Evolutionary conservation across 139 green algal species (phyloP), one percentile per base, ranked within the genome.

Genomic region (Helicosporidium sp.): DNA sequence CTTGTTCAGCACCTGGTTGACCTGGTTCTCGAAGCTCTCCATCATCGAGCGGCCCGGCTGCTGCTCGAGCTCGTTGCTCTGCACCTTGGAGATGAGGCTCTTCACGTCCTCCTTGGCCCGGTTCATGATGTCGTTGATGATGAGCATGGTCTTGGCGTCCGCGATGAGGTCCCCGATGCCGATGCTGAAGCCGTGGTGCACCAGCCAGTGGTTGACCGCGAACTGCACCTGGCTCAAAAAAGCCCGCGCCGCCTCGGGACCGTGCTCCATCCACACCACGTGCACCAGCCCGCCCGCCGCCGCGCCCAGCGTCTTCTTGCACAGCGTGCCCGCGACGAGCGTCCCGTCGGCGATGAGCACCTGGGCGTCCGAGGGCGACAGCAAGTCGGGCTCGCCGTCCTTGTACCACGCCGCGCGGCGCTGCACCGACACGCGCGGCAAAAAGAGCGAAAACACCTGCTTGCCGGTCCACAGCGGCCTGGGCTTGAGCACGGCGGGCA

Each of bases 131-230:
- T 83, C 63, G 51, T 83, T 90, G 64, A 98, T 96, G 48, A 68
- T 77, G 6, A 54, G 48, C 78, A 93, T 95, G 33, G 88, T 98
- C 28, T 51, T 48, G 10, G 60, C 62, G 58, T 97, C 87, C 2
- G 89, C 86, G 20, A 99, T 87, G 3, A 85, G 90, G 68, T 99
- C 89, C 5, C 77, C 86, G 56, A 99, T 94, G 27, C 89, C 89
- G 44, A 96, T 94, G 57, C 57, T 81, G 78, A 97, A 94, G 59
- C 88, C 77, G 44, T 82, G 72, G 64, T 79, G 73, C 54, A 97
- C 66, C 51, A 99, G 75, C 89, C 89, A 99, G 65, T 93, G 67
- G 70, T 94, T 96, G 51, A 91, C 70, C 0, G 82, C 73, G 57
- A 72, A 81, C 75, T 98, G 88, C 16, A 52, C 43, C 37, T 89